A percentile compares a stretch with the other conserved stretches of the same genome.
Evolutionary conservation across 2,329 filamentous ascomycete genomes (phyloP).

Genomic region (Aspergillus versicolor): DNA sequence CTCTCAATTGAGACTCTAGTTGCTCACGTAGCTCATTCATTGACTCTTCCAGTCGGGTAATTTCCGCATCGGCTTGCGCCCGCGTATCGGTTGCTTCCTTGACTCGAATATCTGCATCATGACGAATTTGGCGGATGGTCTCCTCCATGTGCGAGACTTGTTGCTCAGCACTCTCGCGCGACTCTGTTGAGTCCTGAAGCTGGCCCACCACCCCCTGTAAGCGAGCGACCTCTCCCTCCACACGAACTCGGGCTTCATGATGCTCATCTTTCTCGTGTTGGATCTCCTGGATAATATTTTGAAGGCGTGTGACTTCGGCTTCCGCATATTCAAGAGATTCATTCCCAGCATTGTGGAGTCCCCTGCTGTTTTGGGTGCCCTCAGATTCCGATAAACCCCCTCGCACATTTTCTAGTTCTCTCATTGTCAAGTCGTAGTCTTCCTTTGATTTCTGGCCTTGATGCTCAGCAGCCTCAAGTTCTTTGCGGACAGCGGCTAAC

Average conservation of each 20-base stretch:
- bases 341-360: slow-evolving; percentile 30
- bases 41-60: slow-evolving; percentile 21
- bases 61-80: slow-evolving; percentile 21
- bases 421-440: slow-evolving; percentile 42
- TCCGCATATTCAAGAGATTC: slow-evolving; percentile 30
- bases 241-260: slow-evolving; percentile 18
- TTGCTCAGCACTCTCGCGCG: slow-evolving; percentile 29
- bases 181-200: slow-evolving; percentile 28
- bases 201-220: slow-evolving; percentile 33
- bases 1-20: slow-evolving; percentile 30
- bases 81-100: slow-evolving; percentile 23
- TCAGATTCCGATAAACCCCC: slow-evolving; percentile 33
- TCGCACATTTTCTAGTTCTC: slow-evolving; percentile 44
- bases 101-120: slow-evolving; percentile 21
- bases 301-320: slow-evolving; percentile 23
- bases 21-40: slow-evolving; percentile 35
- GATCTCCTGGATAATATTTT: slow-evolving; percentile 49
- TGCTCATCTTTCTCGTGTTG: slow-evolving; percentile 19
- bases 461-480: slow-evolving; percentile 56
- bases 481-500: slow-evolving; percentile 62
- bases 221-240: slow-evolving; percentile 26
- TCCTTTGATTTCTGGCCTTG: slow-evolving; percentile 40
- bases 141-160: slow-evolving; percentile 29
- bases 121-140: slow-evolving; percentile 23
- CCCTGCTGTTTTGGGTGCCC: slow-evolving; percentile 31